A percentile compares a stretch with the other conserved stretches of the same genome.
These are phyloP conservation scores for Colletotrichum noveboracense DNA, from an alignment of 2,329 filamentous ascomycete genomes.

Conservation along the genomic window DNA sequence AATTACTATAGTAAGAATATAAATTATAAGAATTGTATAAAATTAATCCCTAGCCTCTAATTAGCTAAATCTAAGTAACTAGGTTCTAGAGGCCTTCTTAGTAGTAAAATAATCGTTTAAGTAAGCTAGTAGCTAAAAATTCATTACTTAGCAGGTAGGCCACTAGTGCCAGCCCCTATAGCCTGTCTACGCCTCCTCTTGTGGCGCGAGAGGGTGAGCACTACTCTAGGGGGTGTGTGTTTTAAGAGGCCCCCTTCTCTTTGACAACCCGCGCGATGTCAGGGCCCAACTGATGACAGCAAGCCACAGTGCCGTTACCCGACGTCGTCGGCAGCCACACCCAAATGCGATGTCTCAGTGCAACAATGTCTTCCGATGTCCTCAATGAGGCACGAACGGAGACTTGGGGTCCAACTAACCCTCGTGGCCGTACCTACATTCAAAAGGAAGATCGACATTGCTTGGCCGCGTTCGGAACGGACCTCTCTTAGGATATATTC, in stretches of 20 bases:
- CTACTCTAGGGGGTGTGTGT: too few species aligned
- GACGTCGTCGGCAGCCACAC: neutral
- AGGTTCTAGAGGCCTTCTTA: too few species aligned
- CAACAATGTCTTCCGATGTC: neutral
- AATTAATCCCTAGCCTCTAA: too few species aligned
- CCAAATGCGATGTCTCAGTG: neutral
- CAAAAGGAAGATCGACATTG: neutral
- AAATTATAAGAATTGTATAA: too few species aligned
- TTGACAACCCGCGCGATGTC: neutral
- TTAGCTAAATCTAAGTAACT: too few species aligned
- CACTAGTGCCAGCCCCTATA: too few species aligned
- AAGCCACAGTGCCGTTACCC: neutral
- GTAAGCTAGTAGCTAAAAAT: too few species aligned
- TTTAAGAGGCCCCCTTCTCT: neutral
- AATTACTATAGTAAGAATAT: too few species aligned
- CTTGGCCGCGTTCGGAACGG: constrained; percentile 10
- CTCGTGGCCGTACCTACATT: neutral
- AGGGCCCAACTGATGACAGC: neutral
- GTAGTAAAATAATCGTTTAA: too few species aligned
- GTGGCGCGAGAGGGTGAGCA: too few species aligned
- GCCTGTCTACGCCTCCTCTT: too few species aligned
- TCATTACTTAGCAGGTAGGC: too few species aligned
- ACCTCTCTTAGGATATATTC: neutral
- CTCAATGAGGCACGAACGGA: neutral
- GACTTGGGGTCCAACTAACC: neutral